phyloP scores from a whole-genome alignment of 345 rosid species.

The Hevea brasiliensis region DNA sequence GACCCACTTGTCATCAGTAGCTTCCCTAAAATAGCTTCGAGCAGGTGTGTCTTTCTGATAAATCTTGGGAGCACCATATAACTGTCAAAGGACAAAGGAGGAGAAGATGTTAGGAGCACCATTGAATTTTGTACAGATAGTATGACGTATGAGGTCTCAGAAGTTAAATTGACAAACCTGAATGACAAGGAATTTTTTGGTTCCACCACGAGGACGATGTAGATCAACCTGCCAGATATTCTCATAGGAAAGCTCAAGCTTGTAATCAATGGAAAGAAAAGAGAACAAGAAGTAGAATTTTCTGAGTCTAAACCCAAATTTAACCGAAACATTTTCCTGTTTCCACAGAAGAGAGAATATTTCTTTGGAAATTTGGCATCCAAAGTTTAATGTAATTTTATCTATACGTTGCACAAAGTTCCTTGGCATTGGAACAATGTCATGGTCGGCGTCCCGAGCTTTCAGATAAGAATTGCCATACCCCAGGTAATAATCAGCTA shows the following conservation, averaged over 20 bases:
- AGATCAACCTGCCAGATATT: constrained; percentile 37
- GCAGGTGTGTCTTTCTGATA: no score
- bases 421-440: constrained; percentile 19
- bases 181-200: constrained; percentile 24
- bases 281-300: no score
- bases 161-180: constrained; percentile 37
- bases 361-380: constrained; percentile 23
- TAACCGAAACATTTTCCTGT: constrained; percentile 17
- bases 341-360: constrained; percentile 37
- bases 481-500: no score
- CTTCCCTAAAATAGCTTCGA: constrained; percentile 48
- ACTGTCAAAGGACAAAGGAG: no score
- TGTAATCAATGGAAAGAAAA: constrained; percentile 10
- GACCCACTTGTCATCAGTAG: no score
- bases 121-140: no score
- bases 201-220: no score
- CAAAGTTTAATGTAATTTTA: constrained; percentile 25
- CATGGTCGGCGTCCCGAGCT: not conserved
- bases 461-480: no score
- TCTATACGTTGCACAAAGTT: constrained; percentile 8
- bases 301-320: constrained; percentile 25
- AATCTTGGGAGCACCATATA: no score
- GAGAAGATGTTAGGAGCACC: no score
- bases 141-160: no score
- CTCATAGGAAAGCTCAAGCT: constrained; percentile 38